These are phyloP conservation scores for Nymphaea colorata DNA, from an alignment of 164 flowering plant genomes.

Conservation along the genomic window DNA sequence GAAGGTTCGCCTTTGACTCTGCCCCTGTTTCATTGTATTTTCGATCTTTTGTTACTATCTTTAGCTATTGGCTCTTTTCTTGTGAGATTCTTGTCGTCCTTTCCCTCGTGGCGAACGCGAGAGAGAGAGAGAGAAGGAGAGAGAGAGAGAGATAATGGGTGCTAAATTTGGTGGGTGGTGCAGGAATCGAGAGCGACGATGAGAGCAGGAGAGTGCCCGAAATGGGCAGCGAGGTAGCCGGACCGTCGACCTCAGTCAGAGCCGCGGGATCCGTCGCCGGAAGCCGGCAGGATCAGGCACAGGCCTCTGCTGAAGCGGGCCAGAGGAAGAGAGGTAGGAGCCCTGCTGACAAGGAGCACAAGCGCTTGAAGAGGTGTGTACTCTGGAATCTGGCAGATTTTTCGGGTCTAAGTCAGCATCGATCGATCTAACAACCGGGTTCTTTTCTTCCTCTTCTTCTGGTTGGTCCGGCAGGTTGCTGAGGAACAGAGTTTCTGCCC, in stretches of 20 bases:
- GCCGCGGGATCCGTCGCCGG: constrained; percentile 35
- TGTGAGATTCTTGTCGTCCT: neutral
- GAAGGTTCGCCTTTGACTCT: constrained; percentile 42
- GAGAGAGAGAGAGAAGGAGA: neutral
- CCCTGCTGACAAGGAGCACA: constrained; percentile 92
- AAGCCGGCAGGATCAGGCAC: constrained; percentile 28
- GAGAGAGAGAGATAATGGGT: neutral
- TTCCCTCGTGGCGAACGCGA: neutral
- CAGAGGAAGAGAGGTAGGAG: constrained; percentile 75
- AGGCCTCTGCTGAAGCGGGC: constrained; percentile 28
- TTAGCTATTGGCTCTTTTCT: neutral
- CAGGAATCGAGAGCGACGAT: constrained; percentile 93
- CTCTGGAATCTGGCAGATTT: constrained; percentile 1
- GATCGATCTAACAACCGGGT: neutral
- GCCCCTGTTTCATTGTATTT: neutral
- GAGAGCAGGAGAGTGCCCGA: constrained; percentile 96
- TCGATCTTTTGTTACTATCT: neutral
- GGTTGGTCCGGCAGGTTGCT: constrained; percentile 39
- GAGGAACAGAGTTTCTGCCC: constrained; percentile 98
- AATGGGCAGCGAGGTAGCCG: constrained; percentile 56
- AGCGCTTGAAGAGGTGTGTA: constrained; percentile 72
- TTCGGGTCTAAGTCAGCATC: neutral
- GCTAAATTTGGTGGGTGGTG: neutral
- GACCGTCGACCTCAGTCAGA: constrained; percentile 40
- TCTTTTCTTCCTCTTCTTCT: neutral